Conservation (phyloP, 148 eudicot species). For the Rhododendron kiyosumense region DNA sequence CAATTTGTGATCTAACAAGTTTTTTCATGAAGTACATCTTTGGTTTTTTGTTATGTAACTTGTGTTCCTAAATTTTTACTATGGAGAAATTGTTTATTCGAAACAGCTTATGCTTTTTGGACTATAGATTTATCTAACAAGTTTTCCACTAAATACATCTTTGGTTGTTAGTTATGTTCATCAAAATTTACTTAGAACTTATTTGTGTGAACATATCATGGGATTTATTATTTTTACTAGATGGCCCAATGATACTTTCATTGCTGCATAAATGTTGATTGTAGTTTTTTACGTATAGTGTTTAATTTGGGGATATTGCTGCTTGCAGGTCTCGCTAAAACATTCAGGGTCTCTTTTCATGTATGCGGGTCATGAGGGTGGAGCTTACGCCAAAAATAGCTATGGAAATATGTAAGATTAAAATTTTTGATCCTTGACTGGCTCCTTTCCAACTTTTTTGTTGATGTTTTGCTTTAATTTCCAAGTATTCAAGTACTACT, state of each 20-base stretch:
- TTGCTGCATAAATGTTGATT: constrained; percentile 2
- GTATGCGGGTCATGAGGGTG: constrained; percentile 98
- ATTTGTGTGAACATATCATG: not conserved
- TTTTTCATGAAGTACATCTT: not conserved
- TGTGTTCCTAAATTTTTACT: not conserved
- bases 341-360: constrained; percentile 98
- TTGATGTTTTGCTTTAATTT: not conserved
- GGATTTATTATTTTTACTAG: not conserved
- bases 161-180: not conserved
- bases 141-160: not conserved
- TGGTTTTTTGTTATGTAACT: not conserved
- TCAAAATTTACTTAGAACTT: not conserved
- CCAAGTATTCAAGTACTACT: not conserved
- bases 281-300: not conserved
- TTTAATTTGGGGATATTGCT: not conserved
- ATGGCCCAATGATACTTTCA: not conserved
- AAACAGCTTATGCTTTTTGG: not conserved
- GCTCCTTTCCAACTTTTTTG: not conserved
- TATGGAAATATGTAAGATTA: constrained; percentile 83
- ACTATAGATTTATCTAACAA: not conserved
- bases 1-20: not conserved
- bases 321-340: constrained; percentile 81
- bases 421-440: not conserved
- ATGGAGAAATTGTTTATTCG: not conserved
- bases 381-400: constrained; percentile 98